Percentiles rank a stretch among this genome's conserved stretches.
Conservation (phyloP, 805 yeast genomes). For the Lipomyces japonicus region DNA sequence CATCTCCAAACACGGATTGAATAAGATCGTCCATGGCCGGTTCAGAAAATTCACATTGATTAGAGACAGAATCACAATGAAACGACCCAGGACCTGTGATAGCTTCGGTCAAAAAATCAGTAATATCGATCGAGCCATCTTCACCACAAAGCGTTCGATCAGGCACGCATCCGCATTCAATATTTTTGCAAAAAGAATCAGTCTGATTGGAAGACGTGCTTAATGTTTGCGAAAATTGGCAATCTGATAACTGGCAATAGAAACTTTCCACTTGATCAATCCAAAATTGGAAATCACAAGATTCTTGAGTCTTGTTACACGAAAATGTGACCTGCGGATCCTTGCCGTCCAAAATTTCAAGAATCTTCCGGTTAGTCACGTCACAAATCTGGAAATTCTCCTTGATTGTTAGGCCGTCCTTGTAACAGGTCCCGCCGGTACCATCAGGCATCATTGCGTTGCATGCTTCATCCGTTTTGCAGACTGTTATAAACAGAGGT, state of each 20-base stretch:
- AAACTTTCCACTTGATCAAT: slow-evolving; percentile 85
- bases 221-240: slow-evolving; percentile 55
- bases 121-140: slow-evolving; percentile 81
- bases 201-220: slow-evolving; percentile 53
- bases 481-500: slow-evolving; percentile 42
- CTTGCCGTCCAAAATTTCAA: slow-evolving; percentile 72
- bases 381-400: slow-evolving; percentile 87
- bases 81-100: slow-evolving; percentile 93
- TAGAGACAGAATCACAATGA: slow-evolving; percentile 62
- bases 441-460: slow-evolving; percentile 85
- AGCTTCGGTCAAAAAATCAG: slow-evolving; percentile 86
- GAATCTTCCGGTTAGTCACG: slow-evolving; percentile 81
- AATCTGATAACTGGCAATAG: slow-evolving; percentile 75
- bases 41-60: slow-evolving; percentile 76
- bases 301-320: slow-evolving; percentile 62
- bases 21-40: slow-evolving; percentile 95
- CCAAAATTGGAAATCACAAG: slow-evolving; percentile 92
- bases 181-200: slow-evolving; percentile 70
- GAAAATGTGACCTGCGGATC: slow-evolving; percentile 89
- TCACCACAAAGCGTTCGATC: slow-evolving; percentile 93
- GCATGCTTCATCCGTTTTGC: slow-evolving; percentile 70
- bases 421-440: slow-evolving; percentile 81
- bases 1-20: slow-evolving; percentile 90
- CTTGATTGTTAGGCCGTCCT: slow-evolving; percentile 76
- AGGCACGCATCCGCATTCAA: slow-evolving; percentile 86